These are phyloP conservation scores for Lachnellula willkommii DNA, from an alignment of 2,329 filamentous ascomycete genomes.

Conservation along the genomic window DNA sequence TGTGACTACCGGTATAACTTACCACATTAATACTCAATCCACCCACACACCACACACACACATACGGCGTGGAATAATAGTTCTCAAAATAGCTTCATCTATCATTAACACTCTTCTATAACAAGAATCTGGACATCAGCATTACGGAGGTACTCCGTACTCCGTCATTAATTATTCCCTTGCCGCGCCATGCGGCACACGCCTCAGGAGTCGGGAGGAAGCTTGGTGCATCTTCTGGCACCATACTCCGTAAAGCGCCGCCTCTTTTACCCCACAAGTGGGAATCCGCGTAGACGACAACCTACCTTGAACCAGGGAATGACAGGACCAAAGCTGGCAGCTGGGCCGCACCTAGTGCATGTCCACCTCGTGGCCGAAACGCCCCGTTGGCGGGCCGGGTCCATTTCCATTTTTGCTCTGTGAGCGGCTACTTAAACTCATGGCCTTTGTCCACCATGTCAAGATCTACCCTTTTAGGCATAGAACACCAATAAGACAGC, in stretches of 20 bases:
- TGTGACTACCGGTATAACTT: too few species aligned
- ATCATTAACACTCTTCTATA: too few species aligned
- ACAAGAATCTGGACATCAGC: too few species aligned
- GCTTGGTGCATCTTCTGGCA: constrained; percentile 19
- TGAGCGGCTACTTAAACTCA: background rate
- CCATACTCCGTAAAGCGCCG: background rate
- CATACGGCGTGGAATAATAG: too few species aligned
- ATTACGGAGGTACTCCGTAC: too few species aligned
- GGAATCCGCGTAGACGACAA: background rate
- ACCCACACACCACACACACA: too few species aligned
- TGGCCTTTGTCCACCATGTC: background rate
- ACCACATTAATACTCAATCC: too few species aligned
- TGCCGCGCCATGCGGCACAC: background rate
- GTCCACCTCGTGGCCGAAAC: too few species aligned
- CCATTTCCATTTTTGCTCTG: background rate
- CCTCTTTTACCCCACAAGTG: constrained; percentile 25
- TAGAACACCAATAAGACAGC: background rate
- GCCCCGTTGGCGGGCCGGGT: background rate
- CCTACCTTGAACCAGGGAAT: too few species aligned
- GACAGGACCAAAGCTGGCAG: background rate
- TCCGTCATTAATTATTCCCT: background rate
- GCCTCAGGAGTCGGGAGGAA: background rate
- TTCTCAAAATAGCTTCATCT: too few species aligned
- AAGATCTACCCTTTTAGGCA: constrained; percentile 1
- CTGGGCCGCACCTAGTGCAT: background rate